phyloP scores from a whole-genome alignment of 495 filamentous ascomycete species.

The Penicillium macrosclerotiorum region DNA sequence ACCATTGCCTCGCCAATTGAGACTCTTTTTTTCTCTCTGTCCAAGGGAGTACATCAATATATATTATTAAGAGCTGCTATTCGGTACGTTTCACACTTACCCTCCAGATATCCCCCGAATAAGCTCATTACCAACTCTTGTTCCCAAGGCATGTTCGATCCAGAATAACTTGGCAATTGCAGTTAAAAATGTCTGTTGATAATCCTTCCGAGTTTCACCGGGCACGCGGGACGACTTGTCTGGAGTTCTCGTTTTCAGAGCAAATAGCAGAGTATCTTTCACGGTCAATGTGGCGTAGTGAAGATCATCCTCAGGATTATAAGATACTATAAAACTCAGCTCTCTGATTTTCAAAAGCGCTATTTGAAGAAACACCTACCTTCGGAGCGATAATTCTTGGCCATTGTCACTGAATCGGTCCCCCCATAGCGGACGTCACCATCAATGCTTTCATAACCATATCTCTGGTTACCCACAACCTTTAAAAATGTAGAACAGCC shows the following conservation, averaged over 20 bases:
- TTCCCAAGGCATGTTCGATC: constrained; percentile 67
- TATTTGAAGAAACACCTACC: constrained; percentile 16
- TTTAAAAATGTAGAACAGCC: constrained; percentile 75
- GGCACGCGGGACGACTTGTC: constrained; percentile 55
- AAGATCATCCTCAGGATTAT: constrained; percentile 72
- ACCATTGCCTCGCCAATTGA: constrained; percentile 68
- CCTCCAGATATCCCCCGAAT: constrained; percentile 70
- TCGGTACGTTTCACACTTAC: no score
- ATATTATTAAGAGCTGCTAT: no score
- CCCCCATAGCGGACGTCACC: constrained; percentile 67
- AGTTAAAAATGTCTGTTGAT: constrained; percentile 63
- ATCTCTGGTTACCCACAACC: constrained; percentile 62
- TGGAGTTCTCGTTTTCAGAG: constrained; percentile 66
- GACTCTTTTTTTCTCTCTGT: constrained; percentile 68
- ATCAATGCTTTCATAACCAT: constrained; percentile 58
- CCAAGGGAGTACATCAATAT: no score
- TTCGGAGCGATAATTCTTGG: constrained; percentile 64
- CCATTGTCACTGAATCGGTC: constrained; percentile 57
- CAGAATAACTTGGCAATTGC: constrained; percentile 76
- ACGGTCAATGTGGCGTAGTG: constrained; percentile 75
- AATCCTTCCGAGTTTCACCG: constrained; percentile 60
- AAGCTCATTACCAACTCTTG: constrained; percentile 65
- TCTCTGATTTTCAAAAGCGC: background rate
- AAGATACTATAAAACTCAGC: constrained; percentile 41
- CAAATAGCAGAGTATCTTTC: constrained; percentile 67